phyloP scores from a whole-genome alignment of 805 yeast species.

The Lipomyces oligophaga region DNA sequence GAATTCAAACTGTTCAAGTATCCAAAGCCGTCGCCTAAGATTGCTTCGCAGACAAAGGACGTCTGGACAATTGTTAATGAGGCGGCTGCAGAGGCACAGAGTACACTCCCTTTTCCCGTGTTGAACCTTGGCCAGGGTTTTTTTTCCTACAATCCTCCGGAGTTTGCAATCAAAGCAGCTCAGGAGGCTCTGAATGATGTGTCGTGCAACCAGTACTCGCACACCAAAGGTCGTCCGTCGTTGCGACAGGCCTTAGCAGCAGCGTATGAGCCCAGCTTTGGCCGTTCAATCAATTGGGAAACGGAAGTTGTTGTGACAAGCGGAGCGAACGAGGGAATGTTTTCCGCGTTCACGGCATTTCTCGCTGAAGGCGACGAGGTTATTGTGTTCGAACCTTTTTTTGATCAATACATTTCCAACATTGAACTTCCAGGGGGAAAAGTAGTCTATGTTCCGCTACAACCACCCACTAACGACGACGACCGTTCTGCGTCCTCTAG shows the following conservation, averaged over 20 bases:
- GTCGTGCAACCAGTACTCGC: constrained; percentile 86
- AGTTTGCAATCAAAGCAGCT: constrained; percentile 84
- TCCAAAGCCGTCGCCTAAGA: constrained; percentile 29
- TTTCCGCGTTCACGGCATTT: constrained; percentile 78
- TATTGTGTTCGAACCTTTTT: constrained; percentile 93
- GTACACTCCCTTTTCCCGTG: constrained; percentile 65
- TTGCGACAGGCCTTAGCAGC: constrained; percentile 65
- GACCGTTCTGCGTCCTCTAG: constrained; percentile 64
- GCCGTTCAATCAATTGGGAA: constrained; percentile 51
- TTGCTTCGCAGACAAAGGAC: constrained; percentile 44
- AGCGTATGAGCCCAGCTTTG: constrained; percentile 66
- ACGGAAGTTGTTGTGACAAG: constrained; percentile 78
- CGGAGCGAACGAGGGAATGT: constrained; percentile 93
- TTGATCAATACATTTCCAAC: constrained; percentile 93
- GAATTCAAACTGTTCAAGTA: constrained; percentile 11
- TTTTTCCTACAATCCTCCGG: constrained; percentile 93
- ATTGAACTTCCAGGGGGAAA: constrained; percentile 92
- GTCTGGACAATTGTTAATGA: constrained; percentile 95
- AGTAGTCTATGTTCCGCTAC: constrained; percentile 78
- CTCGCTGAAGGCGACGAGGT: constrained; percentile 88
- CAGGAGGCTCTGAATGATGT: constrained; percentile 68
- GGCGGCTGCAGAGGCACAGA: constrained; percentile 80
- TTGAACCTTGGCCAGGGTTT: constrained; percentile 95
- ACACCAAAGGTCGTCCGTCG: constrained; percentile 78
- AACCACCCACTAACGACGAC: constrained; percentile 73